Evolutionary conservation across 2,329 filamentous ascomycete species (phyloP).

Genomic region (Aspergillus tanneri): DNA sequence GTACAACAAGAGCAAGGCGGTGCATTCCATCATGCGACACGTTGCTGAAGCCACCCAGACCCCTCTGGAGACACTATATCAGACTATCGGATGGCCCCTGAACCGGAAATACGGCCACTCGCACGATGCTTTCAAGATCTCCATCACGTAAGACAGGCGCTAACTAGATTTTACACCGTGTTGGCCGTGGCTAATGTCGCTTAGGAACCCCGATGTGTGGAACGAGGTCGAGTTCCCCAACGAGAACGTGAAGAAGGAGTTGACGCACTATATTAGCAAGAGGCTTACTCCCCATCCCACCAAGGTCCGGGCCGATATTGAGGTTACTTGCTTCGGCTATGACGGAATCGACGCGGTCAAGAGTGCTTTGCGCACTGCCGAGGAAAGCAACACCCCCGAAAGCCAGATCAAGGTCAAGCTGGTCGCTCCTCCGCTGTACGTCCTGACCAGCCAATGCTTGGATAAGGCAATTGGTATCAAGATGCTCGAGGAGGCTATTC

Average conservation of each 20-base stretch:
- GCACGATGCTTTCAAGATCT: constrained; percentile 97
- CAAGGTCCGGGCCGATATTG: constrained; percentile 96
- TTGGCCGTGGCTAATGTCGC: constrained; percentile 13
- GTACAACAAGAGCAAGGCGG: constrained; percentile 99
- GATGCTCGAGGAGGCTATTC: constrained; percentile 82
- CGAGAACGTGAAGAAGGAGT: constrained; percentile 79
- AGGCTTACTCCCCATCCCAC: constrained; percentile 96
- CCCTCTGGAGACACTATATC: constrained; percentile 92
- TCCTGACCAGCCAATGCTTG: constrained; percentile 90
- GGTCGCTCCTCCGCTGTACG: constrained; percentile 95
- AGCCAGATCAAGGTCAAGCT: constrained; percentile 97
- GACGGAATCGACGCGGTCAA: constrained; percentile 99
- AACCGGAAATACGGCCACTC: constrained; percentile 97
- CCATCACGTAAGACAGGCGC: constrained; percentile 73
- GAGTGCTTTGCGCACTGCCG: constrained; percentile 82
- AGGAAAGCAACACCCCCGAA: constrained; percentile 87
- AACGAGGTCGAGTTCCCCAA: constrained; percentile 86
- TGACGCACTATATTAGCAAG: constrained; percentile 95
- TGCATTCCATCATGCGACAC: constrained; percentile 98
- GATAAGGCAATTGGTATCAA: constrained; percentile 87
- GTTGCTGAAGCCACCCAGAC: constrained; percentile 94
- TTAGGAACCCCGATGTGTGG: constrained; percentile 91
- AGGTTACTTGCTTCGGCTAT: constrained; percentile 93
- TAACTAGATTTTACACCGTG: not conserved
- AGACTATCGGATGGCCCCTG: constrained; percentile 92